Conservation (phyloP, 2,329 filamentous ascomycete genomes). For the Apiospora hydei region DNA sequence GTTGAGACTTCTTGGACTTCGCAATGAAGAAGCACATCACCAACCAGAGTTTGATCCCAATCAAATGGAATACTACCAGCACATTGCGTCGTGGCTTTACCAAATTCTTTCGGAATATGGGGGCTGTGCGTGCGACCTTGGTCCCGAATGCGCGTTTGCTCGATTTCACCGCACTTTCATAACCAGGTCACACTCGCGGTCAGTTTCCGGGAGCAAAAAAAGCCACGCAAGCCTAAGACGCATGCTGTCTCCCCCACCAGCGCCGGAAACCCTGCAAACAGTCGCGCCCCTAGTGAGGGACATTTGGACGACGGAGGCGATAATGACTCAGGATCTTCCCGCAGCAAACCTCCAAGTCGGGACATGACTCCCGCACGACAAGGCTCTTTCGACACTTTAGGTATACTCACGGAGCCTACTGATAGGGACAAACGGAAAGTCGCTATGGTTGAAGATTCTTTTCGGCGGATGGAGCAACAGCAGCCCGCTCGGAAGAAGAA, state of each 20-base stretch:
- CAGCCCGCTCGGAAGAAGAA: slow-evolving; percentile 64
- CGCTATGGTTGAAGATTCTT: slow-evolving; percentile 69
- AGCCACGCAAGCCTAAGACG: slow-evolving; percentile 60
- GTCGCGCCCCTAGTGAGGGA: slow-evolving; percentile 69
- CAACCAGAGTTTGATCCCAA: slow-evolving; percentile 63
- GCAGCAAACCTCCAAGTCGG: slow-evolving; percentile 71
- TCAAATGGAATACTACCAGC: slow-evolving; percentile 63
- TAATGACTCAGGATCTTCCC: slow-evolving; percentile 62
- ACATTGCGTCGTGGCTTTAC: slow-evolving; percentile 70
- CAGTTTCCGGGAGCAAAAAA: slow-evolving; percentile 49
- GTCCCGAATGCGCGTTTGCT: slow-evolving; percentile 68
- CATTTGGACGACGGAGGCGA: slow-evolving; percentile 64
- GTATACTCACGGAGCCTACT: slow-evolving; percentile 68
- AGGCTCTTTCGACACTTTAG: slow-evolving; percentile 65
- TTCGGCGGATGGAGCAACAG: slow-evolving; percentile 68
- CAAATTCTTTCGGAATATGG: slow-evolving; percentile 79
- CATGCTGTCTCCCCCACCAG: slow-evolving; percentile 67
- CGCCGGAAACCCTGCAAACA: slow-evolving; percentile 68
- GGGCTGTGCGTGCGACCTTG: slow-evolving; percentile 77
- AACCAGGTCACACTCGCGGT: slow-evolving; percentile 51
- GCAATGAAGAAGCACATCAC: slow-evolving; percentile 61
- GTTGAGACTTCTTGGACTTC: slow-evolving; percentile 66
- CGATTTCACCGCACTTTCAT: slow-evolving; percentile 68
- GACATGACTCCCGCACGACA: slow-evolving; percentile 69
- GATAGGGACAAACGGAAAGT: slow-evolving; percentile 73